Evolutionary conservation across 805 yeast genomes (phyloP), one percentile per base, ranked within the genome.

Genomic region (Tetrapisispora phaffii): DNA sequence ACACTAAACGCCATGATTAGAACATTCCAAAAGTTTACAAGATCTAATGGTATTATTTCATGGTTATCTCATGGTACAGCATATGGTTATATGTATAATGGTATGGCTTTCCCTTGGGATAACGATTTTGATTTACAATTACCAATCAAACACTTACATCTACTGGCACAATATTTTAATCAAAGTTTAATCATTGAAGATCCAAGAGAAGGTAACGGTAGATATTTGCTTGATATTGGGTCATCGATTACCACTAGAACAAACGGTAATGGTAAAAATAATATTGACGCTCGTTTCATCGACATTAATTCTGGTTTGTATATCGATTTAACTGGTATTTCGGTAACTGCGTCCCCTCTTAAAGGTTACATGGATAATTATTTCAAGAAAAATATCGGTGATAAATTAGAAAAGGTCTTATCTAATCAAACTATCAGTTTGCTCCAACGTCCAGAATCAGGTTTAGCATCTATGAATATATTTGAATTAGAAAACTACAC

Each of bases 231-330:
- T 41, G 76, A 66, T 75, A 54, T 64, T 41, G 73, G 77, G 4
- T 60, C 73, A 15, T 72, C 70, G 17, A 63, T 79, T 12, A 76
- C 85, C 2, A 73, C 73, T 45, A 67, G 89, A 55, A 60, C 57
- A 0, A 71, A 71, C 45, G 83, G 77, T 2, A 79, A 75, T 51
- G 82, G 81, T 1, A 57, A 62, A 24, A 80, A 80, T 54, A 77
- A 78, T 51, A 81, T 82, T 39, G 85, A 80, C 62, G 88, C 84
- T 0, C 64, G 90, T 44, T 79, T 82, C 53, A 77, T 82, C 45
- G 88, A 82, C 57, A 66, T 77, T n/a, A 82, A 79, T 50, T 71
- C 79, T 9, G 90, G 89, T 0, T 62, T 79, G 43, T 82, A 77
- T 54, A 77, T 82, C 44, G 90, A 82, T 58, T 76, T 82, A 29